Evolutionary conservation across 2,329 filamentous ascomycete genomes (phyloP).

Genomic region (Pseudogymnoascus verrucosus): DNA sequence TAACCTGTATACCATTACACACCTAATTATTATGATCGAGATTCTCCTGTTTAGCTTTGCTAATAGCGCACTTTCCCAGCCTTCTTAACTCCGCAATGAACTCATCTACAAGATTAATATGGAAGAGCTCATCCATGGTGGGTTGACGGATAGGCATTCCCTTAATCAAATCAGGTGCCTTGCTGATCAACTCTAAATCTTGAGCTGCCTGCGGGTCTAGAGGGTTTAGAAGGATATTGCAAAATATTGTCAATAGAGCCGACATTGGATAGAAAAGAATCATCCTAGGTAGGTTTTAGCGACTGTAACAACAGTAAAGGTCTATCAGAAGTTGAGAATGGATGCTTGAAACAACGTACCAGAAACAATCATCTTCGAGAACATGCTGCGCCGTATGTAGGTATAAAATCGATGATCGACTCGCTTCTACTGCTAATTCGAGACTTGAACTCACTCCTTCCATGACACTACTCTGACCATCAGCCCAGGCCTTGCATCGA

Average conservation of each 20-base stretch:
- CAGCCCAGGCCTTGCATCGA: slow-evolving; percentile 38
- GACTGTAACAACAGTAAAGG: slow-evolving; percentile 25
- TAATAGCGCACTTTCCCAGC: slow-evolving; percentile 33
- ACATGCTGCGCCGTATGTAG: slow-evolving; percentile 35
- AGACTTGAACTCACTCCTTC: slow-evolving; percentile 45
- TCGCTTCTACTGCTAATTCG: slow-evolving; percentile 46
- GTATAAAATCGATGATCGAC: slow-evolving; percentile 45
- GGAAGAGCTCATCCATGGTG: slow-evolving; percentile 31
- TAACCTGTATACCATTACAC: background rate
- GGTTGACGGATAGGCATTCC: slow-evolving; percentile 29
- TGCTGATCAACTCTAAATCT: slow-evolving; percentile 40
- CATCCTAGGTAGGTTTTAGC: slow-evolving; percentile 33
- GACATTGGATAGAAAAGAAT: slow-evolving; percentile 49
- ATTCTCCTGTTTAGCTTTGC: background rate
- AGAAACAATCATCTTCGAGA: slow-evolving; percentile 39
- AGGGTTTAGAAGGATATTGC: slow-evolving; percentile 44
- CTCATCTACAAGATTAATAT: slow-evolving; percentile 34
- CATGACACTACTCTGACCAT: slow-evolving; percentile 29
- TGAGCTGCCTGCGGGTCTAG: slow-evolving; percentile 33
- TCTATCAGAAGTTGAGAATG: slow-evolving; percentile 28
- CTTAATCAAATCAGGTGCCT: slow-evolving; percentile 36
- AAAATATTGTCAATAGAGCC: slow-evolving; percentile 46
- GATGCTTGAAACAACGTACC: slow-evolving; percentile 31
- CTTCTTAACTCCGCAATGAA: slow-evolving; percentile 38
- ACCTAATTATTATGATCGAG: background rate